Evolutionary conservation across 805 yeast genomes (phyloP).

Genomic region (Candida broadrunensis): DNA sequence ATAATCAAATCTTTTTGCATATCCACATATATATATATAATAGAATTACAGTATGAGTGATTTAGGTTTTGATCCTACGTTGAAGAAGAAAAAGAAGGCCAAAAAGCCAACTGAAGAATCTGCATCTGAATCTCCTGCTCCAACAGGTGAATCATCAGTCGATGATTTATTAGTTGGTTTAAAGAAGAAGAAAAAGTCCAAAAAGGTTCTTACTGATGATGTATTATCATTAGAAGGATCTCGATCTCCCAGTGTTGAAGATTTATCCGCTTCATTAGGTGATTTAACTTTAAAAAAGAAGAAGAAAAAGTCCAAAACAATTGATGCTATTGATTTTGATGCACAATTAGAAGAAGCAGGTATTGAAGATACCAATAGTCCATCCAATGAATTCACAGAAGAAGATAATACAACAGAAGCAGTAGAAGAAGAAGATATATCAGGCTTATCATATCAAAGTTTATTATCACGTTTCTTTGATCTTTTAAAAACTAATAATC

Average conservation of each 20-base stretch:
- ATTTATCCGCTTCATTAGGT: slow-evolving; percentile 33
- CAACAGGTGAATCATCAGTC: slow-evolving; percentile 38
- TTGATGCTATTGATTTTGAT: slow-evolving; percentile 78
- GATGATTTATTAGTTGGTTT: slow-evolving; percentile 70
- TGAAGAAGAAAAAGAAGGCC: slow-evolving; percentile 77
- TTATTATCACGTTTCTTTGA: slow-evolving; percentile 82
- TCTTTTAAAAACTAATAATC: slow-evolving; percentile 88
- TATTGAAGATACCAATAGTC: slow-evolving; percentile 46
- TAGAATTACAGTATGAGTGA: slow-evolving; percentile 33
- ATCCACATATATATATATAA: no score
- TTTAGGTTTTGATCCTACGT: slow-evolving; percentile 70
- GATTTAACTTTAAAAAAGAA: slow-evolving; percentile 58
- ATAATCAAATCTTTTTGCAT: no score
- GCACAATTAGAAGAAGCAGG: slow-evolving; percentile 90
- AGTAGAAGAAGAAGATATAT: slow-evolving; percentile 30
- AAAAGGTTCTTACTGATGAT: slow-evolving; percentile 31
- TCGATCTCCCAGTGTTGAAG: slow-evolving; percentile 20
- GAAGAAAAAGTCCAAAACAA: slow-evolving; percentile 68
- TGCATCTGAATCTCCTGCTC: slow-evolving; percentile 17
- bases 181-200: slow-evolving; percentile 74
- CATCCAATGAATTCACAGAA: slow-evolving; percentile 23
- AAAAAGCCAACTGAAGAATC: slow-evolving; percentile 42
- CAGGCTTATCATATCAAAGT: slow-evolving; percentile 70
- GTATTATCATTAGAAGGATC: slow-evolving; percentile 14
- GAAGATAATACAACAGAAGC: slow-evolving; percentile 14